phyloP scores from a whole-genome alignment of 2,329 filamentous ascomycete genomes.

The Fragosphaeria purpurea region DNA sequence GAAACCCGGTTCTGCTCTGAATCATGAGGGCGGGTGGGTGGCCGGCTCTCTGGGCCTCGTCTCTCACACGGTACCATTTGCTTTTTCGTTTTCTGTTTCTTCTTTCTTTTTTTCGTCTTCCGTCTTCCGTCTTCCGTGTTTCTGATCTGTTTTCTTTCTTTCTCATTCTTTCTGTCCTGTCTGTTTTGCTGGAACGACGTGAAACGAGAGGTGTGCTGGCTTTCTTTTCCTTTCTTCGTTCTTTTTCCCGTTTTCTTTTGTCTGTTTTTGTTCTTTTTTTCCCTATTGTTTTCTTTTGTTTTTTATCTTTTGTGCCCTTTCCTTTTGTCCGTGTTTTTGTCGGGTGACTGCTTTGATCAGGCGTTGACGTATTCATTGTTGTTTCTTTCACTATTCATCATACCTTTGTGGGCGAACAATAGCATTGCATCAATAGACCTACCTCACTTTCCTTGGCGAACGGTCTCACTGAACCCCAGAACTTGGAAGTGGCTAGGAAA shows the following conservation, averaged over 20 bases:
- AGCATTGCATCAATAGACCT: not conserved
- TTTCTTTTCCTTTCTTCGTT: not conserved
- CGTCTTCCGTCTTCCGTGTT: not conserved
- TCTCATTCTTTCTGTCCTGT: slow-evolving; percentile 3
- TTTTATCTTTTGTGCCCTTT: slow-evolving; percentile 5
- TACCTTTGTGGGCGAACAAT: slow-evolving; percentile 4
- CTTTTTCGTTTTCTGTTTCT: not conserved
- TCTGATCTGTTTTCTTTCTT: slow-evolving; percentile 2
- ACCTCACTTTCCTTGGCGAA: not conserved
- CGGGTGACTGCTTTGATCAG: slow-evolving; percentile 3
- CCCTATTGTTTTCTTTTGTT: slow-evolving; percentile 4
- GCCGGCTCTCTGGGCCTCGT: slow-evolving; percentile 1
- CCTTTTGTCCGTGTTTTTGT: slow-evolving; percentile 3
- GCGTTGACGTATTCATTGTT: slow-evolving; percentile 1
- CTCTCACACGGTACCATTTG: not conserved
- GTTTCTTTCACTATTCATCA: not conserved
- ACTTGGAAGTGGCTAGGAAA: too few relatives aligned
- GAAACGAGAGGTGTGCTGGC: too few relatives aligned
- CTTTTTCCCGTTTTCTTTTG: not conserved
- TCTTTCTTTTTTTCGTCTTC: not conserved
- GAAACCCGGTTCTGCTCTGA: too few relatives aligned
- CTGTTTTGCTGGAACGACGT: not conserved
- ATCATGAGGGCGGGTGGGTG: not conserved
- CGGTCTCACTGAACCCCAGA: too few relatives aligned
- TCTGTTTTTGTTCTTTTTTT: not conserved